Evolutionary conservation across 257 asterid species (phyloP).

Genomic region (Echium plantagineum): DNA sequence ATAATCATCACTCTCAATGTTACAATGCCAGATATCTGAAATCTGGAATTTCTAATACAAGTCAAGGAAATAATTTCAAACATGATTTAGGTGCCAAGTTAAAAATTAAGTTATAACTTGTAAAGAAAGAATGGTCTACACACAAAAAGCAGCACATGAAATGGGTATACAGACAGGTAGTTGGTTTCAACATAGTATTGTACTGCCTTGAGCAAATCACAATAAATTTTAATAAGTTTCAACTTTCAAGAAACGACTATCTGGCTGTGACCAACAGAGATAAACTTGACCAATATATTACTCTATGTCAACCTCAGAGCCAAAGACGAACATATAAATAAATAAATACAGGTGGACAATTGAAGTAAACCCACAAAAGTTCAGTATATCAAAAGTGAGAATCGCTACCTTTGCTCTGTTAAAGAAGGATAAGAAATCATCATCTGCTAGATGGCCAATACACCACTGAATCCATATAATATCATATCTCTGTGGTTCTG

Average conservation of each 20-base stretch:
- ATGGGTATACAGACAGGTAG: background rate
- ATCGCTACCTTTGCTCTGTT: slow-evolving; percentile 62
- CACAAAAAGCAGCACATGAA: background rate
- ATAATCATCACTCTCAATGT: background rate
- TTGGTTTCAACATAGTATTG: background rate
- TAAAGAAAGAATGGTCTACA: background rate
- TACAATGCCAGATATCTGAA: slow-evolving; percentile 1
- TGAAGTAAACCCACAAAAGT: background rate
- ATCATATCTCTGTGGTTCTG: slow-evolving; percentile 71
- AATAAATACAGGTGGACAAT: too few species aligned
- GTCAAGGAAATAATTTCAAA: background rate
- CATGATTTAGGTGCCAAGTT: background rate
- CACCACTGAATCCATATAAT: slow-evolving; percentile 99
- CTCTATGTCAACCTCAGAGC: too few species aligned
- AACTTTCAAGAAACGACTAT: background rate
- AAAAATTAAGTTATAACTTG: background rate
- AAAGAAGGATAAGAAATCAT: slow-evolving; percentile 77
- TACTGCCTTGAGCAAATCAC: background rate
- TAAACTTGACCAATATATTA: too few species aligned
- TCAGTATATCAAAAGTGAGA: slow-evolving; percentile 1
- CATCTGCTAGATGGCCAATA: slow-evolving; percentile 95
- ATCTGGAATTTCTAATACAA: background rate
- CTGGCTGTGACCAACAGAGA: too few species aligned
- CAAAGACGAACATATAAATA: too few species aligned
- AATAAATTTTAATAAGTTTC: background rate